These are phyloP conservation scores for Nemania sp. DNA, from an alignment of 2,329 filamentous ascomycete genomes.

Conservation along the genomic window DNA sequence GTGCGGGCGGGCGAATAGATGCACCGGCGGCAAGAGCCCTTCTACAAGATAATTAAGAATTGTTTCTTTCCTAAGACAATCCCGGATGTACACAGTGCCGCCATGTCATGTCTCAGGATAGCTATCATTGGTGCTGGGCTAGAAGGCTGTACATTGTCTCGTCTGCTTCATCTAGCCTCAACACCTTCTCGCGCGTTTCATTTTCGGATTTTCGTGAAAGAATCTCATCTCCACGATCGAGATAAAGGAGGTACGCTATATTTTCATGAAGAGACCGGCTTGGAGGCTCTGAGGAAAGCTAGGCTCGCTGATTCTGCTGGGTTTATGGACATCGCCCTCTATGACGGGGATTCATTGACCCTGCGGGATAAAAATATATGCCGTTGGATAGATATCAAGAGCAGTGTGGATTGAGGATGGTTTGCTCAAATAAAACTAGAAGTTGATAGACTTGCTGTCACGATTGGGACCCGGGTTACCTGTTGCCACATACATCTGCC, in stretches of 20 bases:
- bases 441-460: neutral
- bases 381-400: neutral
- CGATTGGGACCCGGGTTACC: no score
- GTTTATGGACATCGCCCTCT: conserved; percentile 62
- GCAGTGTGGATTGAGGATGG: neutral
- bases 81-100: no score
- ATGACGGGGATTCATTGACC: conserved; percentile 52
- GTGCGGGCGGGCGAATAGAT: no score
- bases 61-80: no score
- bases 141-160: conserved; percentile 62
- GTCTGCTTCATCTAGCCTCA: conserved; percentile 61
- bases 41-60: no score
- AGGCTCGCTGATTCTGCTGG: conserved; percentile 58
- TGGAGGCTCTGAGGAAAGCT: conserved; percentile 53
- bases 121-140: conserved; percentile 64
- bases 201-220: conserved; percentile 64
- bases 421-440: neutral
- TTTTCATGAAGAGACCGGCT: conserved; percentile 63
- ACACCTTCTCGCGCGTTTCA: conserved; percentile 48
- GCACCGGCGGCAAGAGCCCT: no score
- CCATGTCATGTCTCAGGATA: conserved; percentile 47
- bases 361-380: conserved; percentile 9
- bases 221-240: conserved; percentile 58
- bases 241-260: conserved; percentile 67
- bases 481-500: no score